A percentile compares a stretch with the other conserved stretches of the same genome.
Conservation (phyloP, 306 rosid genomes). For the Lathyrus tuberosus region DNA sequence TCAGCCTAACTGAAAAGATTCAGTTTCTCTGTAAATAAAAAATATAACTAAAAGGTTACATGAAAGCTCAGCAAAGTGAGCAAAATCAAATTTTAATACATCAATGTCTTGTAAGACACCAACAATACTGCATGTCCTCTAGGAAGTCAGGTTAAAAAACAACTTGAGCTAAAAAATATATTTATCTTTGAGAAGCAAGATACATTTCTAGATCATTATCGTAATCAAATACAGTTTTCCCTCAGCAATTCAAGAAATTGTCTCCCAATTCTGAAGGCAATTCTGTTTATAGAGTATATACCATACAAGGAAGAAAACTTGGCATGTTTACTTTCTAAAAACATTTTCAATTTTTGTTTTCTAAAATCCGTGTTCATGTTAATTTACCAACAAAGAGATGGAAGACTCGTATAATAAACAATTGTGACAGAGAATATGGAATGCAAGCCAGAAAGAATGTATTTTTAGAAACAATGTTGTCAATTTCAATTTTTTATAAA, state of each 20-base stretch:
- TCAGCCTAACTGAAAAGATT: conserved; percentile 36
- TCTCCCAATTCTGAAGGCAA: background rate
- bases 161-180: conserved; percentile 6
- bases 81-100: background rate
- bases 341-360: background rate
- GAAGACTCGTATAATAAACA: background rate
- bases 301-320: background rate
- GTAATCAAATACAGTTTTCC: background rate
- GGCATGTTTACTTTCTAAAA: background rate
- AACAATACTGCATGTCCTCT: background rate
- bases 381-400: background rate
- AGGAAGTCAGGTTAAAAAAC: conserved; percentile 3
- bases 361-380: background rate
- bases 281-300: background rate
- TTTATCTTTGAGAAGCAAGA: conserved; percentile 25
- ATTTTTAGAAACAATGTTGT: background rate
- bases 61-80: conserved; percentile 27
- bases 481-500: background rate
- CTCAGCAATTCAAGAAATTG: background rate
- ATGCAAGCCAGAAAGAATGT: background rate
- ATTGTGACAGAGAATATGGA: background rate
- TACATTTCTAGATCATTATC: background rate
- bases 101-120: conserved; percentile 1
- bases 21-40: background rate
- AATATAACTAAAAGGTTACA: background rate